Evolutionary conservation across 176 grass and related monocot genomes (phyloP), one percentile per base, ranked within the genome.

Genomic region (Themeda triandra): DNA sequence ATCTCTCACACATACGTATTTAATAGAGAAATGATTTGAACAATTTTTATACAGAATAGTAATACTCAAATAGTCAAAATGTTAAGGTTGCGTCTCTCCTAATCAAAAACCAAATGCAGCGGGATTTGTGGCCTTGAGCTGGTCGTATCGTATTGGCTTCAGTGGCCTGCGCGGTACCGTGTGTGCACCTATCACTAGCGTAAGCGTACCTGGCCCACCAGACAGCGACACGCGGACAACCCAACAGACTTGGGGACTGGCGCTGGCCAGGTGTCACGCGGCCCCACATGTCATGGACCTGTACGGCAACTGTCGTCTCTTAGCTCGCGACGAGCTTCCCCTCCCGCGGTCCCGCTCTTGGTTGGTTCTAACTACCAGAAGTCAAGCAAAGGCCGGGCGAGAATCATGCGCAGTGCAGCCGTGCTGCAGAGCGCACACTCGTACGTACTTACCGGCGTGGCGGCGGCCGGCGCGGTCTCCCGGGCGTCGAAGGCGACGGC

Each of bases 401-500:
- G 33, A 35, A 35, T 35, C 33, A 35, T 35, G 33, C 33, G 33
- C 49, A 53, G 53, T n/a, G 51, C 0, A 23, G 21, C 5, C 1
- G 28, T 3, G 66, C 7, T n/a, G 66, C 7, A 3, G 17, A 9
- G 0, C 5, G 29, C 2, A 11, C 4, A 8, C 6, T 1, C 77
- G 39, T 67, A 92, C 96, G 13, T 2, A 84, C 77, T 32, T 79
- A 95, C 96, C 87, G 69, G 73, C 53, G 91, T 90, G 24, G 96
- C 91, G 21, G 93, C 91, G 2, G 76, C 82, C 54, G 96, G 93
- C 69, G 96, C 96, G 6, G 93, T 96, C 88, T 99, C 96, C 32
- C 93, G 79, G n/a, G 93, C 84, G 65, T 99, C 96, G 77, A 95
- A 90, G 84, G 96, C 93, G 54, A 90, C 76, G 86, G 96, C 76